A percentile compares a stretch with the other conserved stretches of the same genome.
Evolutionary conservation across 257 asterid genomes (phyloP).

Genomic region (Salvia hispanica): DNA sequence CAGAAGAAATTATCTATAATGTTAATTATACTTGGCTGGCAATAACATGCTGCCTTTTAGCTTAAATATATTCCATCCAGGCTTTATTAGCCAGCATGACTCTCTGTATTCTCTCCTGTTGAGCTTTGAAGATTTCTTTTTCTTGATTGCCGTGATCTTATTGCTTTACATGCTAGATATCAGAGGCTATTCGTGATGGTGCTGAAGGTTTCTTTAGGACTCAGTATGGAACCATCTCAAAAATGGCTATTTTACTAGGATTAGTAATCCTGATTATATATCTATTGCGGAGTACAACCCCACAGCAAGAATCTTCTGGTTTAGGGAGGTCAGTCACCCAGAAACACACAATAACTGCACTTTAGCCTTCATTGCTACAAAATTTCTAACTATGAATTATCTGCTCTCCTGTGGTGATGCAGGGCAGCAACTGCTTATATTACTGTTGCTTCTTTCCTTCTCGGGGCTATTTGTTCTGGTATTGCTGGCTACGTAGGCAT

Average conservation of each 20-base stretch:
- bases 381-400: conserved; percentile 17
- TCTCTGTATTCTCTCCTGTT: conserved; percentile 7
- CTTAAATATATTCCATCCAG: conserved; percentile 14
- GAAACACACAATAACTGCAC: background rate
- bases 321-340: conserved; percentile 62
- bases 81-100: conserved; percentile 7
- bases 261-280: conserved; percentile 75
- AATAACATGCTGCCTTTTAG: conserved; percentile 12
- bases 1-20: conserved; percentile 21
- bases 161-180: conserved; percentile 64
- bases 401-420: conserved; percentile 38
- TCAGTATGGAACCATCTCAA: conserved; percentile 93
- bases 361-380: background rate
- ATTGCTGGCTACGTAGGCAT: conserved; percentile 98
- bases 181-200: conserved; percentile 99
- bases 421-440: conserved; percentile 81
- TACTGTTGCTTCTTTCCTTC: conserved; percentile 88
- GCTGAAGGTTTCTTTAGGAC: conserved; percentile 99
- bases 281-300: conserved; percentile 80
- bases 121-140: conserved; percentile 17
- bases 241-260: conserved; percentile 85
- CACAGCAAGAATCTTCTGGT: conserved; percentile 93
- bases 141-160: conserved; percentile 37
- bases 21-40: conserved; percentile 10
- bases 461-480: conserved; percentile 98